Evolutionary conservation across 768 basidiomycete species (phyloP), one percentile per base, ranked within the genome.

Genomic region (Rhizopogon vesiculosus): DNA sequence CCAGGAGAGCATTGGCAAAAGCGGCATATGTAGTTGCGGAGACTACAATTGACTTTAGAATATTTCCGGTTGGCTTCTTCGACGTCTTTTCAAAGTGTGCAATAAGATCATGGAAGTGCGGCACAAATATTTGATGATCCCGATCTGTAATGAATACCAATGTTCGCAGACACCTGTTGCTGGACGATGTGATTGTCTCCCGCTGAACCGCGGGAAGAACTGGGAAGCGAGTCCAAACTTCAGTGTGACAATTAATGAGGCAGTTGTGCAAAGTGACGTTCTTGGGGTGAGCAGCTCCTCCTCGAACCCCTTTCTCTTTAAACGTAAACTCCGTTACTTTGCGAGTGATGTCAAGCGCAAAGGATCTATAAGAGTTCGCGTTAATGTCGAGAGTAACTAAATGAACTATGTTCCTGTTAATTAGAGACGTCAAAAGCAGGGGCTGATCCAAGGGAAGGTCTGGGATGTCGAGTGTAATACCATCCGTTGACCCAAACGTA

Each of bases 201-300:
- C 79, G 74, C 35, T 74, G 72, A n/a, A 85, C 72, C 0, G 83
- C 80, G 2, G 83, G 71, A 1, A 80, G 58, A 3, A 85, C 83
- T 0, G 83, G 83, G 61, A 83, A 85, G 9, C 83, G 77, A 5
- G 75, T 81, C 83, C 83, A 85, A 22, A 83, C 78, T 13, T 83
- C 81, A 0, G 74, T 64, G 51, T 81, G 76, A 53, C 81, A 83
- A 58, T 82, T 78, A 16, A 85, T 67, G 10, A 85, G 67, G 42
- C 69, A 76, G 53, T 83, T 86, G 57, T 83, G 75, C 8, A 64
- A 59, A 1, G 73, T 74, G 5, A 51, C 22, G 16, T 46, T 53
- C 18, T 52, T 46, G 31, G 51, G 53, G 7, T 64, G 58, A 22
- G 39, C 58, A 28, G 62, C 52, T 16, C 60, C 45, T 7, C 55